Evolutionary conservation across 805 yeast species (phyloP).

Genomic region (Debaryomyces castellii): DNA sequence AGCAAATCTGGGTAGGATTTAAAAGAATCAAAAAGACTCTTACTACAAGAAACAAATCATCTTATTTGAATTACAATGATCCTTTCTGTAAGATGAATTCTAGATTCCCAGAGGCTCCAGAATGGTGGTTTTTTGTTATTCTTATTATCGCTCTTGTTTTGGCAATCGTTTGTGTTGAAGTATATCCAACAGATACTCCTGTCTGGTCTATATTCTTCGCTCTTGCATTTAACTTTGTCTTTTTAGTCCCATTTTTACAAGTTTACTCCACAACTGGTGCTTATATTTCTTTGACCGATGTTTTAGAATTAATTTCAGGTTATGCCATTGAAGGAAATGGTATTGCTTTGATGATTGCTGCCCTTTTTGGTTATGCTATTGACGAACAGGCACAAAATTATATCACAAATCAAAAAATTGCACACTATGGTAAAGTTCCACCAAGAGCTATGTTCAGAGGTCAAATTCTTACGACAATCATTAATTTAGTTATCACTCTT

Average conservation of each 20-base stretch:
- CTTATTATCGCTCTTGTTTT: conserved; percentile 31
- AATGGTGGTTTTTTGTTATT: conserved; percentile 41
- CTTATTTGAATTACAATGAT: conserved; percentile 6
- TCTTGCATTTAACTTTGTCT: conserved; percentile 18
- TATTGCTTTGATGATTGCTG: conserved; percentile 19
- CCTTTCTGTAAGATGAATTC: conserved; percentile 9
- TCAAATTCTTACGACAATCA: conserved; percentile 36
- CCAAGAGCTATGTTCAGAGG: conserved; percentile 40
- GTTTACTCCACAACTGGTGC: conserved; percentile 14
- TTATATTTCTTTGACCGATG: conserved; percentile 13
- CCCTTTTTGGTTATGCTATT: conserved; percentile 25
- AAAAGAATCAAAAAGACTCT: conserved; percentile 12
- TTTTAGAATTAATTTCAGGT: conserved; percentile 21
- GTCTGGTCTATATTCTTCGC: conserved; percentile 22
- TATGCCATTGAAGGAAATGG: conserved; percentile 27
- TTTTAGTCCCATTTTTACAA: conserved; percentile 18
- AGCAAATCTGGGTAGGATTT: conserved; percentile 18
- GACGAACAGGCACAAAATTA: conserved; percentile 32
- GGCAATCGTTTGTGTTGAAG: conserved; percentile 38
- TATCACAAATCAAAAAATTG: conserved; percentile 30
- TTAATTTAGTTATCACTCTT: conserved; percentile 41
- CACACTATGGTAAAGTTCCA: conserved; percentile 39
- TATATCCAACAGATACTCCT: conserved; percentile 16
- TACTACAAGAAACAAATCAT: conserved; percentile 40
- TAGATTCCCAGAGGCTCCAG: conserved; percentile 40